Evolutionary conservation across 2,329 filamentous ascomycete species (phyloP).

Genomic region (Sporothrix curviconia): DNA sequence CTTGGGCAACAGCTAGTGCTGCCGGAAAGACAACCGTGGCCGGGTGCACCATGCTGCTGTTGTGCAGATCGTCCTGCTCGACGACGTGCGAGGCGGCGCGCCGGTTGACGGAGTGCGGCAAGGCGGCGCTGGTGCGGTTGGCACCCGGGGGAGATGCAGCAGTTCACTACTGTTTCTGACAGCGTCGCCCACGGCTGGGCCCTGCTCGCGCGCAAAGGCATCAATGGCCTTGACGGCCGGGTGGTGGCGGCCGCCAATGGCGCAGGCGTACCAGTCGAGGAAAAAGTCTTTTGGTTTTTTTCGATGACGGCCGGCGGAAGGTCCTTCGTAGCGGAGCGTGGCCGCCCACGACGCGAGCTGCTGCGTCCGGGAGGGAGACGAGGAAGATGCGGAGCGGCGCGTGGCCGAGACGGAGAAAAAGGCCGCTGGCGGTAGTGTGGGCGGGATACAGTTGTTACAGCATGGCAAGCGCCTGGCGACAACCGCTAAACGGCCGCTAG

Average conservation of each 20-base stretch:
- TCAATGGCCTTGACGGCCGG: neutral
- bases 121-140: neutral
- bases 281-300: constrained; percentile 2
- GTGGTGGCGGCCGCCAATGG: neutral
- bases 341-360: neutral
- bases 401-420: too few relatives aligned
- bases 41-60: constrained; percentile 8
- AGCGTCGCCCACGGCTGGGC: neutral
- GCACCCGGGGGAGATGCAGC: neutral
- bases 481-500: too few relatives aligned
- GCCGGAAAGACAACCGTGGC: constrained; percentile 11
- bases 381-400: constrained; percentile 13
- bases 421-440: too few relatives aligned
- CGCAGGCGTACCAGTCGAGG: constrained; percentile 6
- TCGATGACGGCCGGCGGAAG: neutral
- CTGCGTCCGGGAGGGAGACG: neutral
- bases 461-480: too few relatives aligned
- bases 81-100: constrained; percentile 2
- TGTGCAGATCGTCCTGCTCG: constrained; percentile 8
- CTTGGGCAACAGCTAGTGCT: constrained; percentile 1
- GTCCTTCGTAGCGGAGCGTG: neutral
- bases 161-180: too few relatives aligned
- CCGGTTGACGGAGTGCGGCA: neutral
- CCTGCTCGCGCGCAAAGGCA: neutral
- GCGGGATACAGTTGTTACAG: too few relatives aligned